Conservation (phyloP, 2,329 filamentous ascomycete genomes). For the Helotiales sp. region DNA sequence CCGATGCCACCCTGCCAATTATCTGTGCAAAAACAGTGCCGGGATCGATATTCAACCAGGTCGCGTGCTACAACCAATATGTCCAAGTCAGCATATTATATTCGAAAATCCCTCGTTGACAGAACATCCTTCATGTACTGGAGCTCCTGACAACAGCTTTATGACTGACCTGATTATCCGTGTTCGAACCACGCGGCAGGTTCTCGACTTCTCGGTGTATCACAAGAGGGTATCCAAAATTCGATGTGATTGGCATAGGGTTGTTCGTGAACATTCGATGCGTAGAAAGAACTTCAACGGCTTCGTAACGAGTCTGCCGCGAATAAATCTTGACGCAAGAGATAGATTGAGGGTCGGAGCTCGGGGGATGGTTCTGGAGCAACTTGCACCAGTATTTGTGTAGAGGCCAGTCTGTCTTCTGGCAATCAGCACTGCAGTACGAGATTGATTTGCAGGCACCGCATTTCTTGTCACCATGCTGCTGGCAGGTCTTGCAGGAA, state of each 20-base stretch:
- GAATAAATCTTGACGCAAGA: conserved; percentile 6
- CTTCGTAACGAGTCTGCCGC: background rate
- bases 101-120: no score
- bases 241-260: background rate
- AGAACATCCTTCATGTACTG: no score
- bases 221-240: conserved; percentile 4
- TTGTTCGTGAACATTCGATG: background rate
- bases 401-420: background rate
- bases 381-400: conserved; percentile 6
- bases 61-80: conserved; percentile 7
- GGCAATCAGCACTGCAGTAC: conserved; percentile 2
- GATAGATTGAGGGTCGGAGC: background rate
- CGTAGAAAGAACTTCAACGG: background rate
- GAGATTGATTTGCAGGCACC: background rate
- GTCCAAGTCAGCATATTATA: no score
- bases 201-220: background rate
- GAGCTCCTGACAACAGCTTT: no score
- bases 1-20: conserved; percentile 7
- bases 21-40: background rate
- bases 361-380: background rate
- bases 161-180: conserved; percentile 1
- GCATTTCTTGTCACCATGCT: background rate
- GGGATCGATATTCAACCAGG: conserved; percentile 3
- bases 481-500: background rate
- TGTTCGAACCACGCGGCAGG: background rate